Base-by-base conservation (phyloP, 1,284 basidiomycete species). In the Puccinia triticina region DNA sequence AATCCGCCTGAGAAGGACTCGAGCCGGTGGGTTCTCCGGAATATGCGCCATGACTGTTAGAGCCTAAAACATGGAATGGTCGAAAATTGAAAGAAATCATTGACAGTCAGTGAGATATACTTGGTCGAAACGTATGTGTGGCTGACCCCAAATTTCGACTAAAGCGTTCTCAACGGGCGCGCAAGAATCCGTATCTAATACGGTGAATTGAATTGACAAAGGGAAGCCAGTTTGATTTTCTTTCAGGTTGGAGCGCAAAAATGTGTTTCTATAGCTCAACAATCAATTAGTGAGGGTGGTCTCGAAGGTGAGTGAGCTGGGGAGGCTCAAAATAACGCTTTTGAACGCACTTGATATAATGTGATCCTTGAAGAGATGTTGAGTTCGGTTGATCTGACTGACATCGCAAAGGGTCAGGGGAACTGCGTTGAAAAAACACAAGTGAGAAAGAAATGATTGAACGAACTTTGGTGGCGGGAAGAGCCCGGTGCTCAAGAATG, bases 161-260 rank as follows among this genome's bases (percentile, higher is more conserved):
- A 78, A 55, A 26, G 76, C 76, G 48, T 78, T 78, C 53, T 78
- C 76, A 18, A 78, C 32, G 16, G 76, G 76, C n/a, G 76, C 76
- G 26, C 76, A 78, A n/a, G 76, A 78, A 10, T 29, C 18, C 16
- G 37, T 50, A 34, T 78, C 76, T 21, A 78, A 26, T 14, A 78
- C 32, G 2, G 46, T 66, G 40, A 78, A 29, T n/a, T 40, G 29
- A 34, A 78, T 50, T 18, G 43, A 64, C 21, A 78, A 53, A 21
- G 61, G 55, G 26, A 78, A 12, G 18, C 76, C 76, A 29, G 61
- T 67, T 67, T 78, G 61, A 69, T 78, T 34, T 23, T 78, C 76
- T n/a, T 23, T 78, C 61, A 78, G 50, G 61, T 78, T 37, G 46
- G 61, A 66, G 29, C 76, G 76, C 43, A 78, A 23, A 64, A 50